Conservation (phyloP, 2,329 filamentous ascomycete genomes). For the Aspergillus luchuensis region DNA sequence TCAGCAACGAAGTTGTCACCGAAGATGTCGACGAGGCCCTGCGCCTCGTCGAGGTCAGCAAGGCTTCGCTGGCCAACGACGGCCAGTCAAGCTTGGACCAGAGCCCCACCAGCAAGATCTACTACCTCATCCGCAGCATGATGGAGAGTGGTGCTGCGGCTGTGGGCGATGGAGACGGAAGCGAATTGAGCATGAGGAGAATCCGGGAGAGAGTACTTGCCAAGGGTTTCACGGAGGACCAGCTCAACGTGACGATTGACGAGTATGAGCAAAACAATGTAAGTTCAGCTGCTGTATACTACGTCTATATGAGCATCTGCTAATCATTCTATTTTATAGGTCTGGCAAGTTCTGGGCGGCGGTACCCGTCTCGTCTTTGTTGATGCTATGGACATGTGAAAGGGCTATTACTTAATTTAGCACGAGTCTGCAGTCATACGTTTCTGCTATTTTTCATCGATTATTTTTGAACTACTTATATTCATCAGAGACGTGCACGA, state of each 20-base stretch:
- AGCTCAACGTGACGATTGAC: conserved; percentile 81
- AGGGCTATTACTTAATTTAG: conserved; percentile 10
- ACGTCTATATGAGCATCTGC: conserved; percentile 19
- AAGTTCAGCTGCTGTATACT: conserved; percentile 53
- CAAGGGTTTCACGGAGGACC: conserved; percentile 94
- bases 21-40: conserved; percentile 97
- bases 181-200: conserved; percentile 83
- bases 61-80: conserved; percentile 82
- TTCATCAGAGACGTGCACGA: not conserved
- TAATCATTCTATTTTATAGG: conserved; percentile 53
- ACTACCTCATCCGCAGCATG: conserved; percentile 87
- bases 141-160: conserved; percentile 79
- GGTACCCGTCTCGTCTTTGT: conserved; percentile 73
- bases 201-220: conserved; percentile 90
- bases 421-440: not conserved
- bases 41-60: conserved; percentile 87
- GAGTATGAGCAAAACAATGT: conserved; percentile 89
- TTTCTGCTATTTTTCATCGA: not conserved
- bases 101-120: conserved; percentile 86
- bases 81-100: conserved; percentile 64
- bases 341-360: conserved; percentile 76
- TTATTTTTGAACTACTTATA: not conserved
- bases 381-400: conserved; percentile 53
- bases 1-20: conserved; percentile 78
- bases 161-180: conserved; percentile 70